Evolutionary conservation across 2,329 filamentous ascomycete genomes (phyloP).

Genomic region (Arthrobotrys entomopaga): DNA sequence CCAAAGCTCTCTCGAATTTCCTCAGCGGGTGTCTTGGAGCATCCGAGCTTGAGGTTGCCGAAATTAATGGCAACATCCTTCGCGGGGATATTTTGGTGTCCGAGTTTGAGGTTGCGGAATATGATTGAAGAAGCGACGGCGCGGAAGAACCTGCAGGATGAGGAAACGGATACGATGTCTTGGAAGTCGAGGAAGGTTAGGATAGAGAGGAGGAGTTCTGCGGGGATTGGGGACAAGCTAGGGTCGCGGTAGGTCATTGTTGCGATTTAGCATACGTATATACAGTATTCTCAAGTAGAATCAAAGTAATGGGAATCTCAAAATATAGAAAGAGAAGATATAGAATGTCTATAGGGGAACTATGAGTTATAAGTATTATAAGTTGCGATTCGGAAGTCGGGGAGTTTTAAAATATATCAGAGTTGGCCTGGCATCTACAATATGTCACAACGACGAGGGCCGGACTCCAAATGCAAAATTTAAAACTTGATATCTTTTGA

Average conservation of each 20-base stretch:
- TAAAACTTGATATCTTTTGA: no score
- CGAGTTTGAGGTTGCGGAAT: slow-evolving; percentile 20
- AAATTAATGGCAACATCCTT: slow-evolving; percentile 1
- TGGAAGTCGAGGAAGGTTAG: slow-evolving; percentile 12
- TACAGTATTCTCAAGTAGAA: neutral
- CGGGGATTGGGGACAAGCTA: slow-evolving; percentile 4
- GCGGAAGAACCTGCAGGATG: slow-evolving; percentile 15
- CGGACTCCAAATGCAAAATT: no score
- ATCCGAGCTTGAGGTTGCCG: slow-evolving; percentile 5
- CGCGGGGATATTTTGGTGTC: neutral
- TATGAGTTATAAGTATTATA: no score
- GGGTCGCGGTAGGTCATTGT: neutral
- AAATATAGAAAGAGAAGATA: neutral
- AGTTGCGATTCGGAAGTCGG: no score
- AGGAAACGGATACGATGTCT: slow-evolving; percentile 16
- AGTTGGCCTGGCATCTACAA: no score
- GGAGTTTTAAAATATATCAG: no score
- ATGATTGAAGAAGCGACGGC: neutral
- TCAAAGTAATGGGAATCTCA: neutral
- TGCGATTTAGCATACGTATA: neutral
- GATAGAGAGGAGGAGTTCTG: slow-evolving; percentile 19
- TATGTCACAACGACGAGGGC: no score
- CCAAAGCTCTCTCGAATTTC: slow-evolving; percentile 13
- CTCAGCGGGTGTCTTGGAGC: neutral
- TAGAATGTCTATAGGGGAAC: no score